Evolutionary conservation across 352 stramenopile species (phyloP).

Genomic region (Pythium folliculosum): DNA sequence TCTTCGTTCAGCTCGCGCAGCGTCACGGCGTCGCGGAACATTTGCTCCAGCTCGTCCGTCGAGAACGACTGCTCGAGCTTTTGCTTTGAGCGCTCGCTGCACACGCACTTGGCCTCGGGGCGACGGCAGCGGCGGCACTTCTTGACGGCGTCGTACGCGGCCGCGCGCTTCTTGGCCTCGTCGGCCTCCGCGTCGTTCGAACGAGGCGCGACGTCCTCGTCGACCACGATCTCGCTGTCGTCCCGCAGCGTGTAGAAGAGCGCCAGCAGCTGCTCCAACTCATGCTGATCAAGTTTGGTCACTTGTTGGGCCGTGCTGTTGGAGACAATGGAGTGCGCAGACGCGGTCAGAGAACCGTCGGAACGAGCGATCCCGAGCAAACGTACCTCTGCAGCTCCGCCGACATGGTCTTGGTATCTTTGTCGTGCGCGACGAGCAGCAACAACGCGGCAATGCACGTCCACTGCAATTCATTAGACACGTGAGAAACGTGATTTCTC

Average conservation of each 20-base stretch:
- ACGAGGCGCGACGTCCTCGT: constrained; percentile 47
- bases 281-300: constrained; percentile 62
- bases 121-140: constrained; percentile 81
- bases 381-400: constrained; percentile 47
- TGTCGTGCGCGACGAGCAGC: constrained; percentile 61
- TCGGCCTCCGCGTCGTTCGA: constrained; percentile 27
- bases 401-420: constrained; percentile 40
- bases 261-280: constrained; percentile 64
- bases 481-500: neutral
- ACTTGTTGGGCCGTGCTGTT: constrained; percentile 21
- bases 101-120: constrained; percentile 60
- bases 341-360: neutral
- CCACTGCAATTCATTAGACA: constrained; percentile 41
- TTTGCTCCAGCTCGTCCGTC: constrained; percentile 51
- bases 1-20: constrained; percentile 74
- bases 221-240: constrained; percentile 59
- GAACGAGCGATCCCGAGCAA: no score
- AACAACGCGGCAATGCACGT: constrained; percentile 64
- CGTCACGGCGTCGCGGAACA: constrained; percentile 73
- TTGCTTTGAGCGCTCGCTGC: constrained; percentile 23
- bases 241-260: constrained; percentile 70
- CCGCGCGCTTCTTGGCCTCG: constrained; percentile 21
- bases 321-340: neutral
- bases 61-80: constrained; percentile 41
- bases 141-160: constrained; percentile 19